Conservation (phyloP, 2,329 filamentous ascomycete species). For the Dactylonectria macrodidyma region DNA sequence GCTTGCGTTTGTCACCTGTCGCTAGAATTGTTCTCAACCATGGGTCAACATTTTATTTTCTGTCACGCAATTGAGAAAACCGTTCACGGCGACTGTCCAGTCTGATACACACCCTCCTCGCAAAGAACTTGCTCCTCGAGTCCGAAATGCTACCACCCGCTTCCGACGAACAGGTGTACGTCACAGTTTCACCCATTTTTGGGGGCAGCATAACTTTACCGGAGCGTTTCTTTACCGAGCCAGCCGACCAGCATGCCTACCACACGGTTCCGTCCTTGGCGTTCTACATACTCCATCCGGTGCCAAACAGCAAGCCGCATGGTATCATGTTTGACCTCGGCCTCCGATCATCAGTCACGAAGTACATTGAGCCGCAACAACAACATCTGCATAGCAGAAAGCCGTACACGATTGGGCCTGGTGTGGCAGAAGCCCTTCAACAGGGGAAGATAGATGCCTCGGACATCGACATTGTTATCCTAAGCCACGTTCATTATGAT, state of each 20-base stretch:
- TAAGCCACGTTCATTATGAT: conserved; percentile 4
- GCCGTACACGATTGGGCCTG: neutral
- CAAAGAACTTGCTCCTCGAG: too few species aligned
- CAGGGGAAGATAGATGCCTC: neutral
- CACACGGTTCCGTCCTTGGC: neutral
- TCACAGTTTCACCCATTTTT: neutral
- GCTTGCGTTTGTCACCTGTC: neutral
- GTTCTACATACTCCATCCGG: neutral
- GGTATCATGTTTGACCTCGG: conserved; percentile 2
- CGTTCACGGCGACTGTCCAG: neutral
- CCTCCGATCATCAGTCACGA: neutral
- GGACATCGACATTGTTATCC: neutral
- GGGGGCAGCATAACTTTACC: neutral
- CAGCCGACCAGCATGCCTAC: neutral
- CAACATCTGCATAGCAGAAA: neutral
- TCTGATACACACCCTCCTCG: too few species aligned
- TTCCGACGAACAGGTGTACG: neutral
- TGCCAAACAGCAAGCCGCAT: neutral
- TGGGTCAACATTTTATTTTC: too few species aligned
- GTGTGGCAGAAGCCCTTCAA: neutral
- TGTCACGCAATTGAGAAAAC: neutral
- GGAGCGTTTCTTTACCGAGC: neutral
- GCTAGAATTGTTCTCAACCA: neutral
- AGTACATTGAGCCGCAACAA: neutral
- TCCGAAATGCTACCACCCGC: neutral